A percentile compares a stretch with the other conserved stretches of the same genome.
Evolutionary conservation across 495 filamentous ascomycete genomes (phyloP).

Genomic region (Talaromyces stipitatus): DNA sequence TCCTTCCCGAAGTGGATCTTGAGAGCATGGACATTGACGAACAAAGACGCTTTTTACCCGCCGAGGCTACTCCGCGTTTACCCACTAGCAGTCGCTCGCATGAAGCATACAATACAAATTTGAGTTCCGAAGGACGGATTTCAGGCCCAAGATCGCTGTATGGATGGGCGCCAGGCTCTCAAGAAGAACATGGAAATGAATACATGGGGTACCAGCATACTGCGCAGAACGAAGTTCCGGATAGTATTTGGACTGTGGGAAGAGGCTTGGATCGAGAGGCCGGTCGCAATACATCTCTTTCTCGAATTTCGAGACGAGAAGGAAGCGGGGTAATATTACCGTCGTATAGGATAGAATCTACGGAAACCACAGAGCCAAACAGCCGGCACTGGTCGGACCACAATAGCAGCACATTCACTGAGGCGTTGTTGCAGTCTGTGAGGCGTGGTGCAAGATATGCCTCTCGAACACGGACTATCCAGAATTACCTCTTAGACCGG

Average conservation of each 20-base stretch:
- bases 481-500: constrained; percentile 37
- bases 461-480: constrained; percentile 35
- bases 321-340: constrained; percentile 10
- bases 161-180: constrained; percentile 53
- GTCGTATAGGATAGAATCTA: constrained; percentile 9
- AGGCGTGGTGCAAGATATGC: constrained; percentile 37
- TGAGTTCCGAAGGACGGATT: constrained; percentile 42
- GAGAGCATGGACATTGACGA: constrained; percentile 40
- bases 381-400: constrained; percentile 8
- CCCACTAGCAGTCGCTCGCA: constrained; percentile 31
- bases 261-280: constrained; percentile 14
- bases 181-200: constrained; percentile 40
- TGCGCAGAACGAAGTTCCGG: constrained; percentile 11
- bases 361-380: constrained; percentile 14
- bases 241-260: constrained; percentile 19
- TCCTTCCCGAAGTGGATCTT: constrained; percentile 21
- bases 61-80: constrained; percentile 37
- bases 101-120: constrained; percentile 19
- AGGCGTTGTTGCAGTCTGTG: constrained; percentile 41
- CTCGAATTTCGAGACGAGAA: constrained; percentile 23
- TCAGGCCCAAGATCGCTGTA: constrained; percentile 44
- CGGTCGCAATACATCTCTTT: constrained; percentile 14
- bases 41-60: constrained; percentile 18
- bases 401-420: constrained; percentile 29
- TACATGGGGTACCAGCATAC: constrained; percentile 25